These are phyloP conservation scores for Xylaria castorea DNA, from an alignment of 495 filamentous ascomycete genomes.

Conservation along the genomic window DNA sequence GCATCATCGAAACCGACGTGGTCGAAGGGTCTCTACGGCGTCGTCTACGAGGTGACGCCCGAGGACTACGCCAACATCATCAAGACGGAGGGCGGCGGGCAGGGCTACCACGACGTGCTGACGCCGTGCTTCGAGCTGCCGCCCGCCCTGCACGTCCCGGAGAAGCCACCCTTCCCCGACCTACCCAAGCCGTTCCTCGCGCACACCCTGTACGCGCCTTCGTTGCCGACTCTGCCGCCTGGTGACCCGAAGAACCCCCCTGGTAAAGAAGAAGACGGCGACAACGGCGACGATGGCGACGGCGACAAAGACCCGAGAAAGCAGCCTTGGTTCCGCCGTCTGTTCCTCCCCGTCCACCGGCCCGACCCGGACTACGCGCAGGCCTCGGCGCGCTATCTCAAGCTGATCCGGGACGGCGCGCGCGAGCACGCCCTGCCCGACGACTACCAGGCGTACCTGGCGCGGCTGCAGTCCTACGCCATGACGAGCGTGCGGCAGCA, in stretches of 20 bases:
- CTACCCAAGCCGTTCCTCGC: conserved; percentile 53
- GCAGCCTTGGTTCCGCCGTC: conserved; percentile 38
- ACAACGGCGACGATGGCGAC: conserved; percentile 26
- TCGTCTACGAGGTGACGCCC: conserved; percentile 90
- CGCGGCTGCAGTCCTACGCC: conserved; percentile 68
- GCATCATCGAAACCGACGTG: conserved; percentile 51
- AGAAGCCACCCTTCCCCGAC: conserved; percentile 48
- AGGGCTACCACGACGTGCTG: conserved; percentile 80
- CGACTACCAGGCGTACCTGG: conserved; percentile 75
- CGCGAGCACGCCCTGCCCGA: conserved; percentile 75
- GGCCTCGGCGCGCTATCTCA: conserved; percentile 81
- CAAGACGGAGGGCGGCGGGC: conserved; percentile 86
- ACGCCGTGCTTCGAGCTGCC: conserved; percentile 77
- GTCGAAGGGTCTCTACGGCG: conserved; percentile 83
- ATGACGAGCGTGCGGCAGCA: conserved; percentile 70
- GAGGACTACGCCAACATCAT: conserved; percentile 86
- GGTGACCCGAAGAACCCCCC: conserved; percentile 11
- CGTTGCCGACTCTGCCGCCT: conserved; percentile 38
- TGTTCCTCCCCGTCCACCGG: conserved; percentile 53
- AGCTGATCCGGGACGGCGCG: conserved; percentile 77
- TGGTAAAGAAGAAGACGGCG: conserved; percentile 7
- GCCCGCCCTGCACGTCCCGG: conserved; percentile 46
- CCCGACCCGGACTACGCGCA: conserved; percentile 75
- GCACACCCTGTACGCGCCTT: conserved; percentile 53
- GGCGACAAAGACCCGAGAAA: conserved; percentile 34